Evolutionary conservation across 2,329 filamentous ascomycete species (phyloP), one percentile per base, ranked within the genome.

Genomic region (Ceratocystis destructans): DNA sequence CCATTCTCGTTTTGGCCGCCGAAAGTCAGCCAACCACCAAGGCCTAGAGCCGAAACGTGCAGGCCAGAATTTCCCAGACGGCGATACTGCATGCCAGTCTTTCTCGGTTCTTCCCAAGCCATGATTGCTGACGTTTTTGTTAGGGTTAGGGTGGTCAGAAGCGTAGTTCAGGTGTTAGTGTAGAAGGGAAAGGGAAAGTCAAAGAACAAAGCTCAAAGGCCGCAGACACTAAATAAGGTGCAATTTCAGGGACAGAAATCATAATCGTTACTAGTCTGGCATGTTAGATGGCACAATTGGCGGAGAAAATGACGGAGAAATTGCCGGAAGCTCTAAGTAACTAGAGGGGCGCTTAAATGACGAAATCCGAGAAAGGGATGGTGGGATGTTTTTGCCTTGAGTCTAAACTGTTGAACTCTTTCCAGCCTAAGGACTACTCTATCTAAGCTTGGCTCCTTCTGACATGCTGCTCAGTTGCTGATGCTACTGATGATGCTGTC

Each of bases 1-100:
- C 66, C 66, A 25, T 67, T 67, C 37, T 67, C 66, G 20, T 67
- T 67, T 57, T 86, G 82, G 2, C 84, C 85, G 64, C 85, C 85
- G 68, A 86, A 87, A 1, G 86, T 88, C 64, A 88, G 77, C 83
- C 83, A 84, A 61, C 82, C 80, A 45, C 83, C 87, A 0, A 89
- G 77, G 1, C 83, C 82, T 61, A 89, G 84, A 8, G 81, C 83
- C 10, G 85, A 88, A 50, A 69, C 66, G 71, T 88, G 83, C 3
- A 88, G 78, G 15, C 86, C 86, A 4, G 83, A 85, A 64, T 73
- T 73, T 64, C 76, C 76, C 5, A 77, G 73, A 44, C 75, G 75
- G 71, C 76, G 76, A 71, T 78, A 78, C 69, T 73, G 67, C 76
- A 78, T 78, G 66, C 77, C 77, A 12, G 77, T 78, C 66, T 78